phyloP scores from a whole-genome alignment of 2,329 filamentous ascomycete species.

The Verruconis gallopava region DNA sequence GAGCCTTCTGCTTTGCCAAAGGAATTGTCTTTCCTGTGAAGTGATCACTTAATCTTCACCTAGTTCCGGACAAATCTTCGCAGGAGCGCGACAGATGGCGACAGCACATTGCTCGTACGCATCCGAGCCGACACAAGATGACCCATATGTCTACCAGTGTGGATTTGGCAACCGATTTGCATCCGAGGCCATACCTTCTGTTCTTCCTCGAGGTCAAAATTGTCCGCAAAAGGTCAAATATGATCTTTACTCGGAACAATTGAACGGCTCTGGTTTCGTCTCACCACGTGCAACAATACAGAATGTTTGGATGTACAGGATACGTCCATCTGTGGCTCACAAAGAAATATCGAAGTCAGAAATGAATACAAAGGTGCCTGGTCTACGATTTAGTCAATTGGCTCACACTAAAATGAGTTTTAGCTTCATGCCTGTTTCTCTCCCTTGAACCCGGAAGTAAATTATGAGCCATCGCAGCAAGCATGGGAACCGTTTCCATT shows the following conservation, averaged over 20 bases:
- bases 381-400: too few species aligned
- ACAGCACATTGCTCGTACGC: constrained; percentile 1
- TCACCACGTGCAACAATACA: constrained; percentile 17
- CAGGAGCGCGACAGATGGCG: too few species aligned
- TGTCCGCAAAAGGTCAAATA: constrained; percentile 23
- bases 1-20: too few species aligned
- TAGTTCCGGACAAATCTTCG: too few species aligned
- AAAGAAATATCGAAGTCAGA: constrained; percentile 24
- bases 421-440: constrained; percentile 25
- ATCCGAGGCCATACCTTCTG: constrained; percentile 13
- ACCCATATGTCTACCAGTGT: constrained; percentile 15
- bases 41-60: too few species aligned
- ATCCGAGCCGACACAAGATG: constrained; percentile 4
- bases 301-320: constrained; percentile 24
- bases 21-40: too few species aligned
- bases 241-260: constrained; percentile 20
- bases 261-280: constrained; percentile 20
- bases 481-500: constrained; percentile 26
- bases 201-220: constrained; percentile 14
- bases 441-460: constrained; percentile 23
- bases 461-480: constrained; percentile 24
- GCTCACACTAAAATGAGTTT: constrained; percentile 16
- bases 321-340: constrained; percentile 25
- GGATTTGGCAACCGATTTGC: constrained; percentile 15
- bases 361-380: constrained; percentile 18